A percentile compares a stretch with the other conserved stretches of the same genome.
These are phyloP conservation scores for Penicillium sp. DNA, from an alignment of 2,329 filamentous ascomycete genomes.

Conservation along the genomic window DNA sequence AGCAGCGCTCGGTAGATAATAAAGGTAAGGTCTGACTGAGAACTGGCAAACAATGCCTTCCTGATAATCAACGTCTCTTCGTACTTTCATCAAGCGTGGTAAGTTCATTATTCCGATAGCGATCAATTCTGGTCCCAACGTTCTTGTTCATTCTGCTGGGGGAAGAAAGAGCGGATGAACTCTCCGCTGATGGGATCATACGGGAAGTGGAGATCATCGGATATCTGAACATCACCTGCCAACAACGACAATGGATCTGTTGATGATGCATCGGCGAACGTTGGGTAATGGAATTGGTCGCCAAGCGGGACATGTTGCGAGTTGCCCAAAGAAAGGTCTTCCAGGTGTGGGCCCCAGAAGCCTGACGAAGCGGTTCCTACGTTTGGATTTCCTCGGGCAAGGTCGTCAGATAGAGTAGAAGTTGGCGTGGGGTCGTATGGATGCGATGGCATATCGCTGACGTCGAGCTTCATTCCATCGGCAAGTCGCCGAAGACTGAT, in stretches of 20 bases:
- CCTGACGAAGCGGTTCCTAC: neutral
- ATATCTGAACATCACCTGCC: constrained; percentile 5
- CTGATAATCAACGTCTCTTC: neutral
- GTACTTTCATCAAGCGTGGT: neutral
- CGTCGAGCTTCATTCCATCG: constrained; percentile 32
- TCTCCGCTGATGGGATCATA: constrained; percentile 38
- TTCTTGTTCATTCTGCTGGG: constrained; percentile 23
- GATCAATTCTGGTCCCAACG: constrained; percentile 21
- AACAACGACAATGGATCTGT: constrained; percentile 11
- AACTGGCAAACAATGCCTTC: no score
- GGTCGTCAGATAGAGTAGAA: constrained; percentile 6
- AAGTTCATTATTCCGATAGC: neutral
- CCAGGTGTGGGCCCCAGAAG: constrained; percentile 13
- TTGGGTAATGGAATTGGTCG: constrained; percentile 5
- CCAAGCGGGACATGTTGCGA: neutral
- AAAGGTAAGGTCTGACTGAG: no score
- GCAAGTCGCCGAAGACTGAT: constrained; percentile 32
- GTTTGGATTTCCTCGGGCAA: neutral
- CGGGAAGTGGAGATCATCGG: constrained; percentile 32
- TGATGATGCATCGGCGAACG: constrained; percentile 4
- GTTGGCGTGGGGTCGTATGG: constrained; percentile 15
- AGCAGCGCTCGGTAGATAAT: no score
- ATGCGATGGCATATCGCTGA: constrained; percentile 31
- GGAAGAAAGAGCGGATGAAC: constrained; percentile 39
- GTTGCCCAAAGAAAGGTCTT: constrained; percentile 5